Evolutionary conservation across 176 grass and related monocot genomes (phyloP).

Genomic region (Pontederia crassipes): DNA sequence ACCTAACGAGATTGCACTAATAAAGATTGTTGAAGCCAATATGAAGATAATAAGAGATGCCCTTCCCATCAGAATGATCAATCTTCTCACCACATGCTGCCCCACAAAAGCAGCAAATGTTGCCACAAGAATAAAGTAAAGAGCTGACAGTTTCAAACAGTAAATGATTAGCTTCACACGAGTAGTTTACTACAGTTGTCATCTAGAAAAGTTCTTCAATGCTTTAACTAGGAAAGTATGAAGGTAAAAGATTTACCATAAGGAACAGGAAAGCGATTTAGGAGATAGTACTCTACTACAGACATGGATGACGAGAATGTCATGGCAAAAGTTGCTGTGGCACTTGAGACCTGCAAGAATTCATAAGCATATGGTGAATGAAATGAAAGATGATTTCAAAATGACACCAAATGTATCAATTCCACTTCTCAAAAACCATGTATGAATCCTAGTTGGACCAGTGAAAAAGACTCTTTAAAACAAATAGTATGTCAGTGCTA

Average conservation of each 20-base stretch:
- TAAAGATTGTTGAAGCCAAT: slow-evolving; percentile 70
- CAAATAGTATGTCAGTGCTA: no score
- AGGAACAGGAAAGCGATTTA: slow-evolving; percentile 51
- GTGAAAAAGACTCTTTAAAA: no score
- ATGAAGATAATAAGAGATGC: slow-evolving; percentile 96
- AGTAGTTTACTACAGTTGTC: no score
- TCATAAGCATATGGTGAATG: neutral
- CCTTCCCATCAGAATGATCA: slow-evolving; percentile 58
- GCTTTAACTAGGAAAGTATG: neutral
- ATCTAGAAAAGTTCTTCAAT: no score
- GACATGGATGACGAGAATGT: slow-evolving; percentile 89
- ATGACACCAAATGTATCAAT: no score
- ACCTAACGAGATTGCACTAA: slow-evolving; percentile 85
- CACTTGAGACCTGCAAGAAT: slow-evolving; percentile 53
- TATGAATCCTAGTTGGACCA: no score
- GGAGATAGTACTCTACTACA: slow-evolving; percentile 62
- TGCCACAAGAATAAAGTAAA: slow-evolving; percentile 43
- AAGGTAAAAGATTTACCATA: slow-evolving; percentile 27
- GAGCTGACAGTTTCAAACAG: slow-evolving; percentile 28
- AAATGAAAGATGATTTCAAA: neutral
- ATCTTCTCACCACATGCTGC: slow-evolving; percentile 59
- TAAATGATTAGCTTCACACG: neutral
- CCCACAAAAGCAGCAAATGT: slow-evolving; percentile 66
- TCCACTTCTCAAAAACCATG: no score
- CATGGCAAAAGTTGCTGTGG: slow-evolving; percentile 78